These are phyloP conservation scores for Solanum sitiens DNA, from an alignment of 257 asterid species.

Conservation along the genomic window DNA sequence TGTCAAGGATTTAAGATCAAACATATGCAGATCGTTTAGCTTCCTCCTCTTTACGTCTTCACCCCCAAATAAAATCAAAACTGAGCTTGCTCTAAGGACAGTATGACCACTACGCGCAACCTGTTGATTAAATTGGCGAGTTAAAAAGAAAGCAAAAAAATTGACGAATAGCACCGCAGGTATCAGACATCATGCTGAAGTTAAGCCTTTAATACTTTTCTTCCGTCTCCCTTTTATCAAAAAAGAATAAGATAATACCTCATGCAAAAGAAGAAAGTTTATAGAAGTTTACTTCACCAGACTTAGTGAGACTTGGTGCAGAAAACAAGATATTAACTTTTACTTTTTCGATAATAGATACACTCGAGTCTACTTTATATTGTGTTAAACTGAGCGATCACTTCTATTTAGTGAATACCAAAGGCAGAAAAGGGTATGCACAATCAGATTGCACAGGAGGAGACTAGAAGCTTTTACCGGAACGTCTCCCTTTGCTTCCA, in stretches of 20 bases:
- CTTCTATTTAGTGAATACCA: background rate
- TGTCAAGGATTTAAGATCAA: conserved; percentile 85
- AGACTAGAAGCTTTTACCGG: conserved; percentile 53
- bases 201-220: background rate
- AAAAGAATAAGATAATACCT: background rate
- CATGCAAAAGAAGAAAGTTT: background rate
- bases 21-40: conserved; percentile 92
- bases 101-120: conserved; percentile 95
- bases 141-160: background rate
- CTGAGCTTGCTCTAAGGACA: conserved; percentile 77
- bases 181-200: background rate
- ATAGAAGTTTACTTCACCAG: background rate
- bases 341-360: background rate
- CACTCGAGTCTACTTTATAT: background rate
- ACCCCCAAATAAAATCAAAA: conserved; percentile 86
- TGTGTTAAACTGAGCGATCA: background rate
- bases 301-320: background rate
- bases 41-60: conserved; percentile 77
- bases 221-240: background rate
- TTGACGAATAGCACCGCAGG: background rate
- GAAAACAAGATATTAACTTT: background rate
- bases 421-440: background rate
- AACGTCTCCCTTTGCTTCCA: conserved; percentile 90
- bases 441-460: background rate
- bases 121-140: conserved; percentile 24